Base-by-base conservation (phyloP, 306 rosid genomes). In the Senna tora region DNA sequence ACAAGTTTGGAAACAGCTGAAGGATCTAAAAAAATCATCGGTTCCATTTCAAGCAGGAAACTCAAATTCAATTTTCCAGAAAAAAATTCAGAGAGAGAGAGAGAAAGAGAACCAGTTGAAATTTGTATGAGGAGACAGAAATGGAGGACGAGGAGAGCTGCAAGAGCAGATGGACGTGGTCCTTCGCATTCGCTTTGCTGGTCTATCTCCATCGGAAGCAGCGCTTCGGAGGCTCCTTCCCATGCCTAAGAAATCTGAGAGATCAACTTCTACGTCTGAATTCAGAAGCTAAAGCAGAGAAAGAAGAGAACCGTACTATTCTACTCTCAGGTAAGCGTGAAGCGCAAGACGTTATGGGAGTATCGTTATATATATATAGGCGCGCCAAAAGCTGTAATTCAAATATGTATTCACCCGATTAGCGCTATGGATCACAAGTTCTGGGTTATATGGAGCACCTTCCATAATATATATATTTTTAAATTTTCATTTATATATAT, bases 131-230 rank as follows among this genome's bases (percentile, higher is more conserved):
- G 89, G 80, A 49, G 82, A 78, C 25, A 73, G 85, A 68, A 74
- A 77, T 30, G 90, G 53, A 43, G 84, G 81, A 16, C 78, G 70
- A 64, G 92, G 89, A 76, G 92, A 87, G 77, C 75, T 79, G 57
- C 90, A 87, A n/a, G 90, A 81, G 69, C 87, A 75, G 45, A 83
- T 83, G 53, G 86, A 33, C 83, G 67, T 81, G 55, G 78, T 69
- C 79, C 85, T 50, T 49, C 67, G 67, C 67, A 61, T 36, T 12
- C 67, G 67, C 49, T 61, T 61, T 19, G 36, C 30, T 2, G 67
- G 22, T 38, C n/a, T 4, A 19, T 61, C 43, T 12, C 10, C 67
- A 22, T 61, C 49, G 5, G 67, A 17, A 36, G 25, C 46, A 59
- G 49, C 67, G 16, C 30, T 61, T 17, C 17, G 67, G 9, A 61